Base-by-base conservation (phyloP, 164 flowering plant species). In the Litsea cubeba region DNA sequence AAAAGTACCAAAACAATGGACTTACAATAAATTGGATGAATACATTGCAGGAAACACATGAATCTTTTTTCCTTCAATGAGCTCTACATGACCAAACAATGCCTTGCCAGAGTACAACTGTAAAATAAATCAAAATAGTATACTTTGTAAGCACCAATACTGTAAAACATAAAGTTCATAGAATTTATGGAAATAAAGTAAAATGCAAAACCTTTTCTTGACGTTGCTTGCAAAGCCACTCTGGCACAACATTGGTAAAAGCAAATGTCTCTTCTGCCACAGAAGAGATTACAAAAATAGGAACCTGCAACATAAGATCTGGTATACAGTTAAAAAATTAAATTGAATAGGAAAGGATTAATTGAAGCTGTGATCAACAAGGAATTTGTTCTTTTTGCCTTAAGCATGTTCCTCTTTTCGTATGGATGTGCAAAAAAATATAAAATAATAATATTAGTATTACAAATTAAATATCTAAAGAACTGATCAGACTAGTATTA, bases 81-180 rank as follows among this genome's bases (percentile, higher is more conserved):
- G 89, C 74, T 90, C 83, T 22, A 73, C 76, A 81, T 91, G 94
- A 35, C 84, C 85, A 85, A 95, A 95, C 74, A 91, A 78, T 71
- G 94, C 83, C 71, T 93, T 87, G 11, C 93, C 92, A 60, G 87
- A 82, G 78, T 86, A 88, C 18, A 93, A 81, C 99, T 93, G 90
- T 73, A 71, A 72, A 23, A 79, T 40, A 62, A 79, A 80, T 57
- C 69, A 69, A 75, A 17, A 51, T n/a, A 72, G 58, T 46, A 72
- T 49, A 12, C 12, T 74, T 50, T 17, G 20, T 46, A 17, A 12
- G 10, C n/a, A 28, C n/a, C 17, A 20, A 63, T 66, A 66, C 49
- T 17, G 5, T 3, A 66, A 66, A 25, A 66, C 35, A 66, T 63
- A 5, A 63, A 25, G 14, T 63, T 63, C 17, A 7, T 20, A 54